Base-by-base conservation (phyloP, 306 rosid genomes). In the Elaeagnus macrophylla region DNA sequence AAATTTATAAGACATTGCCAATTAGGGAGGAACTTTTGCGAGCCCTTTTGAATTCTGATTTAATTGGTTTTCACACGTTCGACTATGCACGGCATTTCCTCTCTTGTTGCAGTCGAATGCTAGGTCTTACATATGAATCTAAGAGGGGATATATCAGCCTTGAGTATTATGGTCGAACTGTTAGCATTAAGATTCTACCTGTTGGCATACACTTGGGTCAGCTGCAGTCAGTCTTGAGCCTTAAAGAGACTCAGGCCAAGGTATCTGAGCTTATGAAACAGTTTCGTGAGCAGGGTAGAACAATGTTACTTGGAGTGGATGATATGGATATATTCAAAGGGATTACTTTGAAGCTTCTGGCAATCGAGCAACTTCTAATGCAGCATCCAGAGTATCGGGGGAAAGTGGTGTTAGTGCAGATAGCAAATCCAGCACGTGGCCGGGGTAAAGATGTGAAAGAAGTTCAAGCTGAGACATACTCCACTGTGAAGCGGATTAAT, bases 241-340 rank as follows among this genome's bases (percentile, higher is more conserved):
- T 68, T 32, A 61, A 59, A 13, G 73, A 73, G 67, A 87, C 95
- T 0, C 83, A 81, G 62, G 70, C 69, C 12, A 87, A 81, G 74
- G 84, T 77, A 53, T 40, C 67, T 48, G 89, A 83, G 79, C 83
- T 83, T 42, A 70, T 73, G 17, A 54, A 39, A 36, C 73, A 76
- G 73, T 83, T 68, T 52, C 37, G 61, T 8, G 81, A 69, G 10
- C 69, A 49, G 51, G 85, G 80, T 17, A 76, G 80, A 75, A 76
- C 20, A 59, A 62, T 83, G 81, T 47, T 83, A 69, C 89, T 77
- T 46, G 95, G 74, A 9, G 94, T 87, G n/a, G 95, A 87, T 67
- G 95, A 87, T 78, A 87, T 87, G 95, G 95, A 87, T 56, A 83
- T 83, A 16, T 87, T 87, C 19, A 83, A 87, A 71, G 95, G 95